These are phyloP conservation scores for Schizosaccharomyces pombe DNA, from an alignment of 805 yeast species.

Conservation along the genomic window DNA sequence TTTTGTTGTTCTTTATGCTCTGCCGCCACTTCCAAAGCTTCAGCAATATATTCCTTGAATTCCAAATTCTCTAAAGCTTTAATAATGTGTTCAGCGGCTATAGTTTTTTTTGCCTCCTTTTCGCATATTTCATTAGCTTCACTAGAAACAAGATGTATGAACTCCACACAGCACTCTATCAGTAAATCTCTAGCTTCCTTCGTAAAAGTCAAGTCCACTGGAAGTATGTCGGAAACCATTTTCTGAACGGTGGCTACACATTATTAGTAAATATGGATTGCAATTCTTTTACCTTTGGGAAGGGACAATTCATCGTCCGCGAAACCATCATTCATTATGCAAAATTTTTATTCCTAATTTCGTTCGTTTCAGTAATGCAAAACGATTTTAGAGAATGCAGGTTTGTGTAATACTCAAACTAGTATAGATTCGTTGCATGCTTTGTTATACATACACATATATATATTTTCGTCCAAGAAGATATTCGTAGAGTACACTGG, in stretches of 20 bases:
- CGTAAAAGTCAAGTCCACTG: slow-evolving; percentile 66
- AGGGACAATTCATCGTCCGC: slow-evolving; percentile 4
- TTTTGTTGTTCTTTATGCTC: slow-evolving; percentile 78
- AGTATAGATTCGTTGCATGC: too few species aligned
- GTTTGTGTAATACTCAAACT: too few species aligned
- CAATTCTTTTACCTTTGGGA: not conserved
- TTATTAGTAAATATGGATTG: not conserved
- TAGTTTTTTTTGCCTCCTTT: slow-evolving; percentile 84
- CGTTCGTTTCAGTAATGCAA: too few species aligned
- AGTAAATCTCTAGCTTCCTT: slow-evolving; percentile 87
- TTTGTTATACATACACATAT: too few species aligned
- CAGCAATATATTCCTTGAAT: slow-evolving; percentile 60
- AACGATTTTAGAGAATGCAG: too few species aligned
- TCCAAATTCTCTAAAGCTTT: slow-evolving; percentile 75
- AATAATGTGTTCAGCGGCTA: slow-evolving; percentile 86
- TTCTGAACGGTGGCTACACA: slow-evolving; percentile 83
- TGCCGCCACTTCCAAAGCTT: slow-evolving; percentile 50
- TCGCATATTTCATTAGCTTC: slow-evolving; percentile 93
- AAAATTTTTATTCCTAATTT: not conserved
- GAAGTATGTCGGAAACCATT: slow-evolving; percentile 71
- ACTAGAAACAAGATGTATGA: slow-evolving; percentile 79
- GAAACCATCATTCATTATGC: not conserved
- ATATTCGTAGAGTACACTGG: too few species aligned
- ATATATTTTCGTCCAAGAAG: too few species aligned
- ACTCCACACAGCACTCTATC: slow-evolving; percentile 88